These are phyloP conservation scores for Lactarius evosmus DNA, from an alignment of 768 basidiomycete genomes.

Conservation along the genomic window DNA sequence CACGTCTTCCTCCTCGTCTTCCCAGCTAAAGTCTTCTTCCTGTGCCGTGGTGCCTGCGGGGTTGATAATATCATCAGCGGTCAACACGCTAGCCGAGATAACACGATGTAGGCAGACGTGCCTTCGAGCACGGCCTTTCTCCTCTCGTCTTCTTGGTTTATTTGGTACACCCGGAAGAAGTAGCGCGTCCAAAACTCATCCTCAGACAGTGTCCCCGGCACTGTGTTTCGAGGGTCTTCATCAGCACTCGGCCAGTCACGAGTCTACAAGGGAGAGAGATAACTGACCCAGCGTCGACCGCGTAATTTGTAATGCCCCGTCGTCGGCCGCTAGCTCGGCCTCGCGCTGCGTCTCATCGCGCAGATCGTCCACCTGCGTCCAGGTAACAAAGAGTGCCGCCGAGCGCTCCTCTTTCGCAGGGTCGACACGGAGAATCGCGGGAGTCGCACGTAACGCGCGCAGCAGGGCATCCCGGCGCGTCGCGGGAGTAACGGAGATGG, in stretches of 20 bases:
- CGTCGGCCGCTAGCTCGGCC: constrained; percentile 47
- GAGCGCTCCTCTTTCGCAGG: constrained; percentile 61
- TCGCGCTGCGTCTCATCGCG: constrained; percentile 52
- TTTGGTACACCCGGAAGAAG: constrained; percentile 85
- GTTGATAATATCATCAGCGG: constrained; percentile 8
- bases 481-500: not conserved
- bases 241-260: not conserved
- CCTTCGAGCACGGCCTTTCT: constrained; percentile 76
- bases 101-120: constrained; percentile 33
- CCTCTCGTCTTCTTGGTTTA: constrained; percentile 71
- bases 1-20: constrained; percentile 81
- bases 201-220: constrained; percentile 60
- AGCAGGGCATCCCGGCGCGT: constrained; percentile 42
- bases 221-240: constrained; percentile 38
- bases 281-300: constrained; percentile 57
- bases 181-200: constrained; percentile 83
- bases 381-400: constrained; percentile 53
- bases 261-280: not conserved
- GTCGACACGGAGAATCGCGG: constrained; percentile 71
- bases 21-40: constrained; percentile 92
- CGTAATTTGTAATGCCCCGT: constrained; percentile 50
- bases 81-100: not conserved
- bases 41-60: constrained; percentile 53
- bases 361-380: constrained; percentile 54
- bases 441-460: constrained; percentile 67